Evolutionary conservation across 176 grass and related monocot genomes (phyloP).

Genomic region (Saccharum officinarum): DNA sequence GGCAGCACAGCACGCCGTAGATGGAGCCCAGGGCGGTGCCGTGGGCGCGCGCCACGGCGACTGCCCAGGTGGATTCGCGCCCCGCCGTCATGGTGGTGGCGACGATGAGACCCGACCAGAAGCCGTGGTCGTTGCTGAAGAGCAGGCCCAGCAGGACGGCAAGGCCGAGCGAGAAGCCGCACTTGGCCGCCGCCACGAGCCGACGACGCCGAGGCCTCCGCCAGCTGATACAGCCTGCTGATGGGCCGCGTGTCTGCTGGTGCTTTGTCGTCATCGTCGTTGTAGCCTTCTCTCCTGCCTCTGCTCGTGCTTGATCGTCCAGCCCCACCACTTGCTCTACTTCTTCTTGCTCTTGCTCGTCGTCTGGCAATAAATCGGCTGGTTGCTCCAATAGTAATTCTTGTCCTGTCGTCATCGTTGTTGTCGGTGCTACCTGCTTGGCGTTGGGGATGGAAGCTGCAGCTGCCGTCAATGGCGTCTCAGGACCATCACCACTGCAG

Average conservation of each 20-base stretch:
- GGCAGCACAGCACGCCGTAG: constrained; percentile 58
- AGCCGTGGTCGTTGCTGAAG: constrained; percentile 70
- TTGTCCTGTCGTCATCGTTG: neutral
- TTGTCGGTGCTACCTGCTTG: neutral
- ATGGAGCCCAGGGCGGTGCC: constrained; percentile 69
- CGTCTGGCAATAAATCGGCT: neutral
- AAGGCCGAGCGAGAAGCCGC: constrained; percentile 59
- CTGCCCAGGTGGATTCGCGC: constrained; percentile 63
- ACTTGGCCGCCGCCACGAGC: constrained; percentile 52
- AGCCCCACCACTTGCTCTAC: neutral
- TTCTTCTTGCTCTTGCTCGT: neutral
- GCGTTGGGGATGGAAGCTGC: neutral
- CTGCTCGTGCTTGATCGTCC: neutral
- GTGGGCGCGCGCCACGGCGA: constrained; percentile 56
- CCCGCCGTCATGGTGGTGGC: constrained; percentile 65
- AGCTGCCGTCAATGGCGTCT: neutral
- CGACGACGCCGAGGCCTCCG: neutral
- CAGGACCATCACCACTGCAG: neutral
- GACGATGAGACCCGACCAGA: constrained; percentile 81
- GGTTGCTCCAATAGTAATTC: neutral
- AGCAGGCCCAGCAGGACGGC: constrained; percentile 72
- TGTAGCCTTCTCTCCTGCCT: neutral
- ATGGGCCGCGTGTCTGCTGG: neutral
- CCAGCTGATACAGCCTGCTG: neutral
- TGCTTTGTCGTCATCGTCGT: neutral